Evolutionary conservation across 1,139 yeast genomes (phyloP).

Genomic region (Candida pseudoviswanathii): DNA sequence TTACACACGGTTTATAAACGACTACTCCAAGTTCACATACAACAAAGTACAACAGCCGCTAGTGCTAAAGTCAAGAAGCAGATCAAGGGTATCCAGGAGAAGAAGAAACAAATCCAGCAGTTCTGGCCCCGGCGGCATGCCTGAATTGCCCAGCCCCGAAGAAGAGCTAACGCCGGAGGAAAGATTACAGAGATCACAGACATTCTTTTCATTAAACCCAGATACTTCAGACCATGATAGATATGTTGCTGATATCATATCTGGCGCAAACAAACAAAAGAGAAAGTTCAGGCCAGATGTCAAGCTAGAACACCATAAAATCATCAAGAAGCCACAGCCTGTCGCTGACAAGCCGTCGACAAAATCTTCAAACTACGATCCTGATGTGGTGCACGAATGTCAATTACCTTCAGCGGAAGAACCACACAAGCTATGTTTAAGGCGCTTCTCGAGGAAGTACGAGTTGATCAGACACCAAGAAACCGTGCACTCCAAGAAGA

Average conservation of each 20-base stretch:
- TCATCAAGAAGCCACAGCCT: conserved; percentile 24
- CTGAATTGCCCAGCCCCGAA: conserved; percentile 7
- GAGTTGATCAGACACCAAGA: conserved; percentile 95
- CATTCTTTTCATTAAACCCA: conserved; percentile 20
- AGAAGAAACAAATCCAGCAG: conserved; percentile 1
- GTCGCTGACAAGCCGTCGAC: conserved; percentile 30
- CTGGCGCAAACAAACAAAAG: conserved; percentile 29
- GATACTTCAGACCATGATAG: conserved; percentile 29
- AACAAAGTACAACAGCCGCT: conserved; percentile 20
- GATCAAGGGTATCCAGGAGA: conserved; percentile 8
- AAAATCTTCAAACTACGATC: conserved; percentile 50
- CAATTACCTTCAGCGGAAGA: conserved; percentile 51
- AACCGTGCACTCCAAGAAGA: conserved; percentile 88
- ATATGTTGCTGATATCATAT: conserved; percentile 26
- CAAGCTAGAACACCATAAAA: conserved; percentile 18
- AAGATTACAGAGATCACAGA: conserved; percentile 15
- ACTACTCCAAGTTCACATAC: conserved; percentile 34
- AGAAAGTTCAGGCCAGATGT: conserved; percentile 15
- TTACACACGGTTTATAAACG: conserved; percentile 37
- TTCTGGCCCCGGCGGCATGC: conserved; percentile 9
- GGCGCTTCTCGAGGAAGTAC: conserved; percentile 89
- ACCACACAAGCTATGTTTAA: conserved; percentile 64
- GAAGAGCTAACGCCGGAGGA: conserved; percentile 11
- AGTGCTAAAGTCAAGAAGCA: conserved; percentile 7
- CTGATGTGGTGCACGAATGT: conserved; percentile 53